phyloP scores from a whole-genome alignment of 2,329 filamentous ascomycete species.

The Neoarthrinium moseri region DNA sequence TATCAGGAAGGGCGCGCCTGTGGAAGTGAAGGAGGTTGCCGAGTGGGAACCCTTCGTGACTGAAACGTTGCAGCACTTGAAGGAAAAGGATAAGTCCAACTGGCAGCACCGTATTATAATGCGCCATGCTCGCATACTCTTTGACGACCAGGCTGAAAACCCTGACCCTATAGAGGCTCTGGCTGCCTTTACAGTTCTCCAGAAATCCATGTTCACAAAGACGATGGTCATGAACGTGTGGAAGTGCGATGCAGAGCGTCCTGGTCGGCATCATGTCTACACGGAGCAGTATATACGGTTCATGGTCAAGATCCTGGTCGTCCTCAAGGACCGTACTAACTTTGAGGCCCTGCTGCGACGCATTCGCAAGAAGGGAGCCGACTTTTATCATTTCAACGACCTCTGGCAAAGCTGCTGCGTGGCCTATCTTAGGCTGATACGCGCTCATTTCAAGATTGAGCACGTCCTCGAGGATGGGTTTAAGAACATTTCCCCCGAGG shows the following conservation, averaged over 20 bases:
- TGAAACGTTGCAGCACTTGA: constrained; percentile 47
- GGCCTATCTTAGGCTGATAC: constrained; percentile 53
- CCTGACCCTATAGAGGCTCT: constrained; percentile 60
- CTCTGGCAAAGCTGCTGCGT: constrained; percentile 57
- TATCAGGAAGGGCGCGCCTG: constrained; percentile 45
- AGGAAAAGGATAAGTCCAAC: constrained; percentile 82
- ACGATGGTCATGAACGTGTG: constrained; percentile 94
- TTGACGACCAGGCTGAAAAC: constrained; percentile 44
- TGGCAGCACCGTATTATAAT: constrained; percentile 94
- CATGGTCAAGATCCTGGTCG: constrained; percentile 71
- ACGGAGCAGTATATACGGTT: constrained; percentile 84
- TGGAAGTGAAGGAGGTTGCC: constrained; percentile 56
- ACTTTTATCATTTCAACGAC: constrained; percentile 65
- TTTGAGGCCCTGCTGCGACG: constrained; percentile 77
- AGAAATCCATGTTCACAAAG: constrained; percentile 78
- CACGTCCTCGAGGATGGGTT: constrained; percentile 52
- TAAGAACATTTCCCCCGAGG: constrained; percentile 51
- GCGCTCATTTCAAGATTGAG: constrained; percentile 45
- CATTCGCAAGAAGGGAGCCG: constrained; percentile 77
- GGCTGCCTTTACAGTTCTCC: constrained; percentile 76
- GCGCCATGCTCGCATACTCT: constrained; percentile 62
- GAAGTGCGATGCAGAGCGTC: constrained; percentile 83
- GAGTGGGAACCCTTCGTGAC: constrained; percentile 59
- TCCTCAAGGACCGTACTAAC: constrained; percentile 71
- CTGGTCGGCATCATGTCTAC: constrained; percentile 89